phyloP scores from a whole-genome alignment of 768 basidiomycete species.

The Pleurotus eryngii region DNA sequence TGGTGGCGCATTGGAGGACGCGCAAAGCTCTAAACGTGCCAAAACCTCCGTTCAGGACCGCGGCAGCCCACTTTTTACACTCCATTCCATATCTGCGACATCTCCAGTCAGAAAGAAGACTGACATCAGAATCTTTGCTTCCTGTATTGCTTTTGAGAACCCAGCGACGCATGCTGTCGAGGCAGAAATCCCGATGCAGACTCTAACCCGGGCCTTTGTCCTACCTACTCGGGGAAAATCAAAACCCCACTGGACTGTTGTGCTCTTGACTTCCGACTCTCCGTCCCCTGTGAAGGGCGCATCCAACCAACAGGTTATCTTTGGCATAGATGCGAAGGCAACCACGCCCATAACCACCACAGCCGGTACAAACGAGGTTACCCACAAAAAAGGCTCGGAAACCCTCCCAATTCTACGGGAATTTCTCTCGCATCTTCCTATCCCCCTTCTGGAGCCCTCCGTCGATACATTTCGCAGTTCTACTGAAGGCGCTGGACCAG shows the following conservation, averaged over 20 bases:
- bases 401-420: slow-evolving; percentile 46
- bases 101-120: slow-evolving; percentile 77
- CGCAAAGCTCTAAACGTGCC: slow-evolving; percentile 30
- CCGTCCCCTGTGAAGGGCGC: slow-evolving; percentile 40
- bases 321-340: slow-evolving; percentile 63
- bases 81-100: slow-evolving; percentile 65
- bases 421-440: slow-evolving; percentile 48
- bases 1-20: slow-evolving; percentile 12
- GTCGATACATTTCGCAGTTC: slow-evolving; percentile 51
- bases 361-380: slow-evolving; percentile 13
- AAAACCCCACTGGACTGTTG: slow-evolving; percentile 70
- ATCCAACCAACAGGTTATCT: slow-evolving; percentile 56
- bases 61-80: slow-evolving; percentile 49
- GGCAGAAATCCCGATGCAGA: slow-evolving; percentile 44
- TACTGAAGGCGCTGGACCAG: slow-evolving; percentile 29
- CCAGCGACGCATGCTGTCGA: slow-evolving; percentile 47
- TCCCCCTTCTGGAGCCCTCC: slow-evolving; percentile 46
- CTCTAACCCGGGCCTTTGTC: slow-evolving; percentile 60
- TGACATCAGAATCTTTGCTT: slow-evolving; percentile 54
- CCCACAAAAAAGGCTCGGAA: slow-evolving; percentile 44
- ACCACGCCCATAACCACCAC: slow-evolving; percentile 44
- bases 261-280: slow-evolving; percentile 56
- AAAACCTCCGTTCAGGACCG: slow-evolving; percentile 11
- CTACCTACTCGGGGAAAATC: slow-evolving; percentile 72
- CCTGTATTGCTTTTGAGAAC: slow-evolving; percentile 51